Base-by-base conservation (phyloP, 345 rosid genomes). In the Lumnitzera littorea region DNA sequence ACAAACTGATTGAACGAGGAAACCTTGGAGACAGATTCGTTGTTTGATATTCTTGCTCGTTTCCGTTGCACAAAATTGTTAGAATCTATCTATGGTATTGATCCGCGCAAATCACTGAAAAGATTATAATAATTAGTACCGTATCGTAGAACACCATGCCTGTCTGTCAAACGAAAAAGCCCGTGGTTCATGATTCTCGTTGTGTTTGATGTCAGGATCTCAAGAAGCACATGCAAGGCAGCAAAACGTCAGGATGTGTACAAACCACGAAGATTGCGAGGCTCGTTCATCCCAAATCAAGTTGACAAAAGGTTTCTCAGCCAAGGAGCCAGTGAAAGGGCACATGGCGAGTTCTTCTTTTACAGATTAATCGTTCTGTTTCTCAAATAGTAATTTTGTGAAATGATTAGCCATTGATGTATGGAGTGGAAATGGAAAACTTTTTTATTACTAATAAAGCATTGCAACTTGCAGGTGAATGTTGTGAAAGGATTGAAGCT, bases 261-360 rank as follows among this genome's bases (percentile, higher is more conserved):
- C 78, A 15, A 82, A 84, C 67, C 96, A 90, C 69, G 89, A 83
- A 65, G 82, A 85, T 10, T 90, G 97, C 57, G 70, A 68, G 41
- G 60, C 74, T 0, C 81, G 99, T 7, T 62, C 80, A 12, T 63
- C 80, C 48, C 89, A 78, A 68, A 64, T 90, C 69, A 86, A 83
- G 72, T 74, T 83, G 74, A 84, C 92, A 2, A 94, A 88, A 77
- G 92, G 99, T 61, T 90, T 90, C 70, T 55, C 86, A 12, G 96
- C 96, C 71, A 94, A 86, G 85, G 99, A 94, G 77, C 92, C 86
- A 17, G 96, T 94, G 70, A 77, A 84, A 80, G 97, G 99, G 70
- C 99, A 84, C 59, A 84, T 78, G 97, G 99, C 81, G 80, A 90
- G 99, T 84, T 75, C 75, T 59, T 46, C 52, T 71, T 67, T 65